These are phyloP conservation scores for Magnusiomyces magnusii DNA, from an alignment of 1,139 yeast genomes.

Conservation along the genomic window DNA sequence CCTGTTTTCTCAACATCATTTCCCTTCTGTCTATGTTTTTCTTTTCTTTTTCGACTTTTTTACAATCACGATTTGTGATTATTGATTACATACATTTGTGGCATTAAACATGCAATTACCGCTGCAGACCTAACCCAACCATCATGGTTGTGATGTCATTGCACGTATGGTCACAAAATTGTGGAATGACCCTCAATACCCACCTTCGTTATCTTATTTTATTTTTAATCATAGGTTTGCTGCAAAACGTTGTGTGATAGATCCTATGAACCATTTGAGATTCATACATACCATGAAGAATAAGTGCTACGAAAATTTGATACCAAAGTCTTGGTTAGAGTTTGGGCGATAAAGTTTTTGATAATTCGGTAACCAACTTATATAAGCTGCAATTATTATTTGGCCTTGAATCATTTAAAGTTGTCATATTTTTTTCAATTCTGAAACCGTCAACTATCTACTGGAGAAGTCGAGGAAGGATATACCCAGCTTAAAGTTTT, in stretches of 20 bases:
- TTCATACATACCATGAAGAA: too few relatives aligned
- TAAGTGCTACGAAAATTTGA: too few relatives aligned
- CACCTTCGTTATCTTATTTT: too few relatives aligned
- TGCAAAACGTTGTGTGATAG: too few relatives aligned
- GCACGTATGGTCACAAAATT: too few relatives aligned
- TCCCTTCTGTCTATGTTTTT: not conserved
- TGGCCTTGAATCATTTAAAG: not conserved
- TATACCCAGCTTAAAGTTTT: not conserved
- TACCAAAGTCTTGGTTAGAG: not conserved
- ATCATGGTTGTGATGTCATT: too few relatives aligned
- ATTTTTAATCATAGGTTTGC: too few relatives aligned
- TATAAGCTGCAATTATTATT: not conserved
- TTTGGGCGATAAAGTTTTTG: not conserved
- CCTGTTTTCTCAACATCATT: not conserved
- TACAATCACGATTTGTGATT: not conserved
- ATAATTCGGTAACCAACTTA: not conserved
- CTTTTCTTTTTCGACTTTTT: not conserved
- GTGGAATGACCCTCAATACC: too few relatives aligned
- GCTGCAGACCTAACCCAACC: not conserved
- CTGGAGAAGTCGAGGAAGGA: not conserved
- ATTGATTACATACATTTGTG: not conserved
- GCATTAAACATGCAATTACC: not conserved
- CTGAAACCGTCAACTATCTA: not conserved
- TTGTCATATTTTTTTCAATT: too few relatives aligned
- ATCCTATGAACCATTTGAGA: too few relatives aligned